These are phyloP conservation scores for Alternaria metachromatica DNA, from an alignment of 2,329 filamentous ascomycete genomes.

Conservation along the genomic window DNA sequence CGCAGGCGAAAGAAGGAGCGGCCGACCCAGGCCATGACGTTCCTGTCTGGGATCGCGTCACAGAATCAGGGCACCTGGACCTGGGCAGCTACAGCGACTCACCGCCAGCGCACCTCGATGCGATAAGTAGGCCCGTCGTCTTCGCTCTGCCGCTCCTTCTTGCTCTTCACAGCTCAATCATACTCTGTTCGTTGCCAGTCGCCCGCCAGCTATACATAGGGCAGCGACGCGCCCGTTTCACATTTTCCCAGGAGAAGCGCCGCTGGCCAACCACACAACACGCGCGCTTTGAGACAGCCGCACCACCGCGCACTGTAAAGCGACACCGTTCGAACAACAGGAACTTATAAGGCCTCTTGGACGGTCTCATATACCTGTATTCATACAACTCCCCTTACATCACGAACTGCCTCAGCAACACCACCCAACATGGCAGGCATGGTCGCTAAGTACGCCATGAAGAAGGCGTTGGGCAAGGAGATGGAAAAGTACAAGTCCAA, in stretches of 20 bases:
- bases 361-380: slow-evolving; percentile 3
- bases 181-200: slow-evolving; percentile 21
- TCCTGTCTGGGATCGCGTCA: slow-evolving; percentile 9
- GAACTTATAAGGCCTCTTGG: slow-evolving; percentile 30
- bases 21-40: slow-evolving; percentile 27
- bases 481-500: slow-evolving; percentile 57
- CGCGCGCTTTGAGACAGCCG: slow-evolving; percentile 33
- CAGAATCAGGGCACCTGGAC: slow-evolving; percentile 36
- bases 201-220: slow-evolving; percentile 44
- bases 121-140: slow-evolving; percentile 24
- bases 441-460: slow-evolving; percentile 58
- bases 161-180: slow-evolving; percentile 4
- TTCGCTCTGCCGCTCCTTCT: slow-evolving; percentile 8
- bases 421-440: slow-evolving; percentile 52
- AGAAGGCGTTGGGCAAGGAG: slow-evolving; percentile 57
- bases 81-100: slow-evolving; percentile 10
- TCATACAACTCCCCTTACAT: slow-evolving; percentile 3
- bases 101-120: slow-evolving; percentile 30
- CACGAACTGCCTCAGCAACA: slow-evolving; percentile 9
- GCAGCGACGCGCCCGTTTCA: slow-evolving; percentile 51
- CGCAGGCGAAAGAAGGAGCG: neutral
- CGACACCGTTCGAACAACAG: slow-evolving; percentile 8
- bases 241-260: slow-evolving; percentile 28
- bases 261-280: slow-evolving; percentile 42
- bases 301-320: slow-evolving; percentile 23